These are phyloP conservation scores for Nicotiana obtusifolia DNA, from an alignment of 257 asterid species.

Conservation along the genomic window DNA sequence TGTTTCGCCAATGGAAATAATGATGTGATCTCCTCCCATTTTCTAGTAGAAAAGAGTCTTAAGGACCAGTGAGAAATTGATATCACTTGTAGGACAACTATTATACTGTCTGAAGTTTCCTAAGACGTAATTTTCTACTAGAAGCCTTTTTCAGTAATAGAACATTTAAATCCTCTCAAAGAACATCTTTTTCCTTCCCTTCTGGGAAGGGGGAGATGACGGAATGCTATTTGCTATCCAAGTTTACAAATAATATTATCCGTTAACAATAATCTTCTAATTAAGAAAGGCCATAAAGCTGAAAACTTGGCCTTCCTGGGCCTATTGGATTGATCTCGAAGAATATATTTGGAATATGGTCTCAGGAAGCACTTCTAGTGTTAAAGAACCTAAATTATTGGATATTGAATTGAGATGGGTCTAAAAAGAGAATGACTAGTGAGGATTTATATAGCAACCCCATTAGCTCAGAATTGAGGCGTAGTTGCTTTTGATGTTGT, in stretches of 20 bases:
- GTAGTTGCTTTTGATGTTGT: neutral
- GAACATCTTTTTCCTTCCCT: neutral
- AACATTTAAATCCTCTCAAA: neutral
- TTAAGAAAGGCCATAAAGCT: neutral
- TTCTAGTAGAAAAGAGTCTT: neutral
- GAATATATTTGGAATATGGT: neutral
- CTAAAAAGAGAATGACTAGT: neutral
- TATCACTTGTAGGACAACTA: neutral
- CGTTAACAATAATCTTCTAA: neutral
- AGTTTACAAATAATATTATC: neutral
- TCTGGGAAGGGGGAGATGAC: neutral
- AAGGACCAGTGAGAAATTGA: neutral
- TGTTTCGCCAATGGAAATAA: neutral
- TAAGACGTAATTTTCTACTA: neutral
- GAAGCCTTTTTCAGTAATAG: neutral
- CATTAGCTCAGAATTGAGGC: neutral
- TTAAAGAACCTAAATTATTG: neutral
- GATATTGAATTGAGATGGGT: neutral
- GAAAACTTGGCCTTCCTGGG: neutral
- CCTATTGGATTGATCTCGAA: neutral
- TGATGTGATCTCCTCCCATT: neutral
- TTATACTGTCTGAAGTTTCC: neutral
- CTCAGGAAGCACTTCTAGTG: neutral
- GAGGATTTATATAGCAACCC: neutral
- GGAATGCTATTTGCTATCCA: neutral